phyloP scores from a whole-genome alignment of 345 rosid genomes.

The Aegle marmelos region DNA sequence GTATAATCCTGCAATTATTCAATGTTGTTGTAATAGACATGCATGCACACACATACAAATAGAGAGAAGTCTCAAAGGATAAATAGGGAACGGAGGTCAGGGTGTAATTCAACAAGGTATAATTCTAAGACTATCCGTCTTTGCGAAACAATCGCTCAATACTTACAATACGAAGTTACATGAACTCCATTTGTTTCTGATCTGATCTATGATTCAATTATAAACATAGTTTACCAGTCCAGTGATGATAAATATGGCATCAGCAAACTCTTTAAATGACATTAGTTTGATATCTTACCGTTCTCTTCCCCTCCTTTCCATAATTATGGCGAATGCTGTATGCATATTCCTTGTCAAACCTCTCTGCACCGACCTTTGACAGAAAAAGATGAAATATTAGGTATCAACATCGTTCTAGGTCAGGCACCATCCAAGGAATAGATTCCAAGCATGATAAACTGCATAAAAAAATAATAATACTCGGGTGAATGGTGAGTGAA shows the following conservation, averaged over 20 bases:
- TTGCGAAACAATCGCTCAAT: background rate
- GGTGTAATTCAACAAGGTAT: background rate
- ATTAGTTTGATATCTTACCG: slow-evolving; percentile 45
- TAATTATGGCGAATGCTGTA: slow-evolving; percentile 85
- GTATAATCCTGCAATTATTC: slow-evolving; percentile 74
- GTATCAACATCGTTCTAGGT: background rate
- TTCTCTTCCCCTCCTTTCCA: slow-evolving; percentile 95
- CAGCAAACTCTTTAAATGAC: background rate
- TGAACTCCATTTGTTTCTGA: background rate
- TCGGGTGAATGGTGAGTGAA: background rate
- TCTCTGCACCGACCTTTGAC: slow-evolving; percentile 77
- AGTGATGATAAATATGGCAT: background rate
- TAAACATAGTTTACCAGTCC: background rate
- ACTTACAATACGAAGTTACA: background rate
- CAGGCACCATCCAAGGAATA: slow-evolving; percentile 1
- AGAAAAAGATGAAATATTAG: slow-evolving; percentile 11
- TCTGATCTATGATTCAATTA: background rate
- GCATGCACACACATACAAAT: background rate
- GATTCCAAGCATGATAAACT: background rate
- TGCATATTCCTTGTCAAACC: slow-evolving; percentile 89
- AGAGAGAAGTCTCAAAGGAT: background rate
- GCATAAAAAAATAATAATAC: background rate
- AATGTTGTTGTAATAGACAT: background rate
- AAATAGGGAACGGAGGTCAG: background rate
- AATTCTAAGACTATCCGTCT: background rate